A percentile compares a stretch with the other conserved stretches of the same genome.
These are phyloP conservation scores for Fusarium sp. DNA, from an alignment of 2,329 filamentous ascomycete genomes.

Conservation along the genomic window DNA sequence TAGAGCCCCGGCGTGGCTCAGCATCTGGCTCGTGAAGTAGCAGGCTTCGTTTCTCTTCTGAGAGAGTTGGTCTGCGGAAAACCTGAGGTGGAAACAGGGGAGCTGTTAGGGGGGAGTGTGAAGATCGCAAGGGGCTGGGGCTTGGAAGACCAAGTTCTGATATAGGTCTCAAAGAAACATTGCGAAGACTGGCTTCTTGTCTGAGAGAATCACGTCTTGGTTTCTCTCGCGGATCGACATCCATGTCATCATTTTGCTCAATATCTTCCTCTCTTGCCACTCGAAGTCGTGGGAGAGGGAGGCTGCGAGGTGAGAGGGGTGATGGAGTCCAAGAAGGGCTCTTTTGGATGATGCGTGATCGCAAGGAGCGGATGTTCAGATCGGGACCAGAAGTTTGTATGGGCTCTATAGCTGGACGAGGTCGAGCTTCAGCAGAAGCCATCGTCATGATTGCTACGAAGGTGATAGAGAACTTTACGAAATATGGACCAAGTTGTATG, in stretches of 20 bases:
- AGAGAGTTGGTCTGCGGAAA: slow-evolving; percentile 27
- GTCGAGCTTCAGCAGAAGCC: slow-evolving; percentile 26
- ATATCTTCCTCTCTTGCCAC: slow-evolving; percentile 32
- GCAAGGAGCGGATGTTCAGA: slow-evolving; percentile 18
- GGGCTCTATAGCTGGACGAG: slow-evolving; percentile 38
- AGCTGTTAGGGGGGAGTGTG: slow-evolving; percentile 37
- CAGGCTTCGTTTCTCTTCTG: slow-evolving; percentile 37
- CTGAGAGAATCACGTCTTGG: slow-evolving; percentile 14
- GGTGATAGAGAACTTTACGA: slow-evolving; percentile 7
- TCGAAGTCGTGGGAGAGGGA: slow-evolving; percentile 29
- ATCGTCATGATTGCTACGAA: slow-evolving; percentile 28
- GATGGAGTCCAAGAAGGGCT: slow-evolving; percentile 39
- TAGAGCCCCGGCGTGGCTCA: background rate
- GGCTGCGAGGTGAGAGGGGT: slow-evolving; percentile 36
- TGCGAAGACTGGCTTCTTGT: slow-evolving; percentile 19
- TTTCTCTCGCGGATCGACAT: slow-evolving; percentile 24
- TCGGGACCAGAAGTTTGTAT: slow-evolving; percentile 38
- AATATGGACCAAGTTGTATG: background rate
- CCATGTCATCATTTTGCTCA: slow-evolving; percentile 32
- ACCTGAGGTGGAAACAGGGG: slow-evolving; percentile 22
- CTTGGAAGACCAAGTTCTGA: slow-evolving; percentile 23
- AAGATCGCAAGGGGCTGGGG: slow-evolving; percentile 10
- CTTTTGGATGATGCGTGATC: slow-evolving; percentile 31
- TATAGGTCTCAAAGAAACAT: slow-evolving; percentile 29
- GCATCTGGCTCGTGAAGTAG: slow-evolving; percentile 20